Percentiles rank a stretch among this genome's conserved stretches.
phyloP scores from a whole-genome alignment of 2,329 filamentous ascomycete genomes.

The Arachnopeziza araneosa region DNA sequence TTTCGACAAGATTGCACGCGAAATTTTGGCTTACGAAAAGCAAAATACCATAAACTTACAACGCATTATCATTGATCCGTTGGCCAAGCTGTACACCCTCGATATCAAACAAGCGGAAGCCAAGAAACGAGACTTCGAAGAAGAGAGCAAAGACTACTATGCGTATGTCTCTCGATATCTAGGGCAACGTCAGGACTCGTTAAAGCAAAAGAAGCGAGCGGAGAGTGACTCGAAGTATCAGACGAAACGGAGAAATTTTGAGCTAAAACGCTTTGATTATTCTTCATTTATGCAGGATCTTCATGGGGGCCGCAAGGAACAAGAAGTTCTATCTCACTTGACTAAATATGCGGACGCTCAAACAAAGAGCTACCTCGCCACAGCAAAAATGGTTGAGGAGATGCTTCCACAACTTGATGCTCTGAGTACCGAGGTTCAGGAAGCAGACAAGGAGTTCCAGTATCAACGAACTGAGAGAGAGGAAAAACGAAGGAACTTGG shows the following conservation, averaged over 20 bases:
- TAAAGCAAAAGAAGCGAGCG: constrained; percentile 94
- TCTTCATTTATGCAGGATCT: constrained; percentile 98
- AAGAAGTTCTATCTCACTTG: constrained; percentile 89
- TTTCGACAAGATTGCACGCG: constrained; percentile 91
- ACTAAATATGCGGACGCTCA: constrained; percentile 93
- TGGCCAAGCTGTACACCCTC: constrained; percentile 83
- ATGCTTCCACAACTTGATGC: constrained; percentile 88
- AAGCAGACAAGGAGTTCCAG: constrained; percentile 94
- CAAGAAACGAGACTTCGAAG: constrained; percentile 97
- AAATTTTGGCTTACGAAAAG: constrained; percentile 82
- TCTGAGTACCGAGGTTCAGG: constrained; percentile 78
- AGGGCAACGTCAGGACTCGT: constrained; percentile 90
- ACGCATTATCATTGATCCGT: constrained; percentile 89
- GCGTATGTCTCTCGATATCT: constrained; percentile 91
- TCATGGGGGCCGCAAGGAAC: constrained; percentile 97
- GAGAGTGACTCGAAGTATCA: constrained; percentile 97
- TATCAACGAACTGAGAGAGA: constrained; percentile 92
- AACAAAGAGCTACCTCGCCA: constrained; percentile 72
- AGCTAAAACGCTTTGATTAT: constrained; percentile 96
- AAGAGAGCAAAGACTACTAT: constrained; percentile 98
- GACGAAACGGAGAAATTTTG: constrained; percentile 86
- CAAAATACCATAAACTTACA: constrained; percentile 81
- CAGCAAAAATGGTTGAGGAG: constrained; percentile 81
- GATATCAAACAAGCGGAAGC: constrained; percentile 97
- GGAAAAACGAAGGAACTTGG: constrained; percentile 83